Base-by-base conservation (phyloP, 164 flowering plant species). In the Kingdonia uniflora region DNA sequence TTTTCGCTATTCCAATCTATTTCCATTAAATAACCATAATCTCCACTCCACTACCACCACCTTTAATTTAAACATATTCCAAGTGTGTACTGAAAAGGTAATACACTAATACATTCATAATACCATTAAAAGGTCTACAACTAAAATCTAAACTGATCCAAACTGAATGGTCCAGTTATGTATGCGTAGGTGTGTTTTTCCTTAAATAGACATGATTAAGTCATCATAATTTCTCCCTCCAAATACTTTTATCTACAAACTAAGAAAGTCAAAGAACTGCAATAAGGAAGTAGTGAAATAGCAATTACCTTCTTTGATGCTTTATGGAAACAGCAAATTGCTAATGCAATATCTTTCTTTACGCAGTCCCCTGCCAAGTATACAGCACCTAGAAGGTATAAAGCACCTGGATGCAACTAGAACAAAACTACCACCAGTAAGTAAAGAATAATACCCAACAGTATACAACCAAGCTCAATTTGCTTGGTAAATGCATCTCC, bases 371-470 rank as follows among this genome's bases (percentile, higher is more conserved):
- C 97, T 8, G 95, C 77, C 69, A 86, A 68, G 63, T 88, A 82
- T 42, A 92, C 84, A 56, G 83, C 72, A 46, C 97, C 96, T 22
- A 88, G 66, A 61, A 92, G 95, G 65, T 84, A 92, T 44, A 88
- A 87, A 40, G 97, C 95, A 57, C 79, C 95, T 55, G 96, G 91
- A 77, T 92, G 96, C 76, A 92, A 65, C 99, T 92, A 72, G 39
- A 72, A 63, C 19, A 65, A 1, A 51, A 40, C 8, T 58, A 67
- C 29, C 40, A 56, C 54, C 47, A 51, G 49, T 75, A 45, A 76
- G 69, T 35, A 19, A 50, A 2, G 47, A 42, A 25, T 38, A 45
- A 42, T 2, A 22, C 14, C 20, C 21, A 17, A 15, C 41, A 14
- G 20, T 33, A 29, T 35, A 17, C 24, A 58, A 19, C 2, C 1